A percentile compares a stretch with the other conserved stretches of the same genome.
Evolutionary conservation across 192 early-diverging fungal genomes (phyloP).

Genomic region (Mortierella antarctica): DNA sequence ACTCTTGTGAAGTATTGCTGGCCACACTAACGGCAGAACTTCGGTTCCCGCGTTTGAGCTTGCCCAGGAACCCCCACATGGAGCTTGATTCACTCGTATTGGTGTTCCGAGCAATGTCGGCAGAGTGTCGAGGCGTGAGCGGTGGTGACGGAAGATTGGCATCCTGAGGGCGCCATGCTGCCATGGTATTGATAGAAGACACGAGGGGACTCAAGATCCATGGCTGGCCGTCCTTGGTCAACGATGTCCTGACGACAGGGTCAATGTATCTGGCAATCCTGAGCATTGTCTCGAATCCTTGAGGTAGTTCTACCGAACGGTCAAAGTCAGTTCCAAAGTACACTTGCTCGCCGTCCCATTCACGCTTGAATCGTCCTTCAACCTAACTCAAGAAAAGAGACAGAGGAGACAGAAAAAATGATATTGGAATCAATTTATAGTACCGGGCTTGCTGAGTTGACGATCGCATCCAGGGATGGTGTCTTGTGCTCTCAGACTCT

Average conservation of each 20-base stretch:
- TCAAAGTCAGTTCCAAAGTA: constrained; percentile 56
- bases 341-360: constrained; percentile 39
- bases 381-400: constrained; percentile 5
- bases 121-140: constrained; percentile 14
- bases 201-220: constrained; percentile 53
- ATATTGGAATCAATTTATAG: no score
- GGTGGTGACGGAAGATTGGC: constrained; percentile 33
- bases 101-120: constrained; percentile 9
- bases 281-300: constrained; percentile 43
- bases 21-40: constrained; percentile 17
- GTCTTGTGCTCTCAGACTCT: neutral
- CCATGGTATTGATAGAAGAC: constrained; percentile 49
- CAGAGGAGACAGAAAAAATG: neutral
- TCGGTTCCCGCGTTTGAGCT: constrained; percentile 20
- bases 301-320: constrained; percentile 25
- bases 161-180: constrained; percentile 50
- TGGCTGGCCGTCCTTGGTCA: constrained; percentile 28
- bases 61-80: constrained; percentile 38
- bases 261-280: constrained; percentile 49
- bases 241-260: constrained; percentile 44
- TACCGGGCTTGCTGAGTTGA: neutral
- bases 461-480: neutral
- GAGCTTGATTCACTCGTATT: constrained; percentile 5
- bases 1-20: constrained; percentile 13
- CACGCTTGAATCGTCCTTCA: constrained; percentile 48